Base-by-base conservation (phyloP, 257 asterid species). In the Solanum lycopersicoides region DNA sequence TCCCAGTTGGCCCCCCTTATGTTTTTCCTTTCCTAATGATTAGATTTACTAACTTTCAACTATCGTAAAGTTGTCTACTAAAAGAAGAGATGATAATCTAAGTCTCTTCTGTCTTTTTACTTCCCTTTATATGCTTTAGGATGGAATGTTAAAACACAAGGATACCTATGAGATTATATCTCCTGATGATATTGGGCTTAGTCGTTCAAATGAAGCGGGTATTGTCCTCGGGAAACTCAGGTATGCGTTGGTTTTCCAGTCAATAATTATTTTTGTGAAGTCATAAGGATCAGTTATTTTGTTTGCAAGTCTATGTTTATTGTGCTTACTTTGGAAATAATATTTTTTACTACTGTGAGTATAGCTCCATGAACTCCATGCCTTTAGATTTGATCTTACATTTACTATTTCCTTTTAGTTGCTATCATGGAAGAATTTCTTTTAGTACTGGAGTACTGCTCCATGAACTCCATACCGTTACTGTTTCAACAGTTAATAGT, bases 181-280 rank as follows among this genome's bases (percentile, higher is more conserved):
- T 88, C 98, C 98, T 53, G 98, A 97, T 91, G 99, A 97, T 93
- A 91, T 97, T 90, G 99, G 99, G 89, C 98, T 95, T 89, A 89
- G 87, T 72, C 98, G 98, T 68, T 89, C 94, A 74, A 95, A 89
- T 88, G 98, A 97, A 89, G 96, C 98, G 82, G 99, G 99, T 83
- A 95, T 97, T 89, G 98, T 95, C 86, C 99, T 97, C 25, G 99
- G 99, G 73, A 97, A 97, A 93, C 98, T 97, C 86, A 95, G 99
- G 99, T 95, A 90, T 84, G 90, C 83, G 83, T 50, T 32, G n/a
- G 85, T 86, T 84, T 69, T 85, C 28, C 72, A 41, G 42, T 44
- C 56, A 56, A 41, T 14, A 44, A 14, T 77, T 80, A 79, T 45
- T 16, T 45, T 79, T 45, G 66, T 79, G 20, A 28, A 45, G 42